Conservation (phyloP, 257 asterid species). For the Penstemon newberryi region DNA sequence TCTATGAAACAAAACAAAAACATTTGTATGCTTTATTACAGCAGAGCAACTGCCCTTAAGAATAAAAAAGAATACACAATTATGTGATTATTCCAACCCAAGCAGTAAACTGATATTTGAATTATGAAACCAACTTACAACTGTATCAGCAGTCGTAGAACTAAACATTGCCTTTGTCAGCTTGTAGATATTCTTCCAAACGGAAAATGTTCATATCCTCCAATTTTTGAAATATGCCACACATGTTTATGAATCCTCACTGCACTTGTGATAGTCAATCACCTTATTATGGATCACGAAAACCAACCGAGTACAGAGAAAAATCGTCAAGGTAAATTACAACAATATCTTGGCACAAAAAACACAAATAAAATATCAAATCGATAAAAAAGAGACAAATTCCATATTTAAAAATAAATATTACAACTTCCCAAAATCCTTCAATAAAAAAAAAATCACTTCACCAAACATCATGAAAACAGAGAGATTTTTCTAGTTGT, state of each 20-base stretch:
- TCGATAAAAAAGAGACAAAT: background rate
- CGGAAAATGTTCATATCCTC: too few species aligned
- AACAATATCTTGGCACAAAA: background rate
- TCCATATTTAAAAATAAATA: background rate
- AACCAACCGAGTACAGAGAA: background rate
- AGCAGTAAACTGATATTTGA: background rate
- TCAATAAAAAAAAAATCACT: background rate
- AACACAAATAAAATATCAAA: background rate
- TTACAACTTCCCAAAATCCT: background rate
- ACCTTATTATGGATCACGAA: background rate
- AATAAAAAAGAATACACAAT: background rate
- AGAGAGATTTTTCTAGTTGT: background rate
- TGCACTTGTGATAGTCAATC: slow-evolving; percentile 1
- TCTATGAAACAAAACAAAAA: too few species aligned
- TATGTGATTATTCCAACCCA: background rate
- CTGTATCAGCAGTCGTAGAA: background rate
- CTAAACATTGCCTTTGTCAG: background rate
- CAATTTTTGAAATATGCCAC: too few species aligned
- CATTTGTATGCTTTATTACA: background rate
- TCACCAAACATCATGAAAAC: background rate
- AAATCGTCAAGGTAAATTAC: background rate
- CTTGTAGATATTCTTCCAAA: background rate
- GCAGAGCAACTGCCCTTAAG: background rate
- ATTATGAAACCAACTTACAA: background rate
- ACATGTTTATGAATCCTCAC: too few species aligned